These are phyloP conservation scores for Scleroderma bovista DNA, from an alignment of 768 basidiomycete genomes.

Conservation along the genomic window DNA sequence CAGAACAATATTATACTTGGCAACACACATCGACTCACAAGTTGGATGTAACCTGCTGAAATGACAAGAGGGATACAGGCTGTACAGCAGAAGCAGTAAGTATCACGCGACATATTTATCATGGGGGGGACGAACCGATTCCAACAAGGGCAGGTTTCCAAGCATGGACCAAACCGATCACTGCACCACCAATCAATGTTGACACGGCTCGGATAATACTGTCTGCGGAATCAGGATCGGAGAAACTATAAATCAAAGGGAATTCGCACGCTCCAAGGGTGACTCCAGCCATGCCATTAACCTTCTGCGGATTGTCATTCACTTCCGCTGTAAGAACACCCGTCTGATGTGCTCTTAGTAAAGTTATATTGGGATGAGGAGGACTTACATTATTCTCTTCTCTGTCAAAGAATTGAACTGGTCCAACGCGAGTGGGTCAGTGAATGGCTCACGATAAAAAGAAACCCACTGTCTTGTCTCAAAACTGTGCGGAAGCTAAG, in stretches of 20 bases:
- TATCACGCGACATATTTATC: neutral
- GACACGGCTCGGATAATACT: conserved; percentile 76
- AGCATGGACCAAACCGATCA: conserved; percentile 73
- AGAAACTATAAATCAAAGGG: conserved; percentile 14
- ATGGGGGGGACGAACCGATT: conserved; percentile 45
- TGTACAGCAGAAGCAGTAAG: conserved; percentile 14
- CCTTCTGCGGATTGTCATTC: conserved; percentile 85
- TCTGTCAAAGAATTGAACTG: conserved; percentile 85
- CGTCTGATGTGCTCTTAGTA: conserved; percentile 39
- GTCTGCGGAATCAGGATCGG: conserved; percentile 42
- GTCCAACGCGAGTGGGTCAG: neutral
- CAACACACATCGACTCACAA: conserved; percentile 38
- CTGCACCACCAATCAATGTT: conserved; percentile 62
- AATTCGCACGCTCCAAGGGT: conserved; percentile 71
- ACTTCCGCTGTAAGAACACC: conserved; percentile 76
- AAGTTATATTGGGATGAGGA: neutral
- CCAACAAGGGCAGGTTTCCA: conserved; percentile 84
- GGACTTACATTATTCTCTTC: conserved; percentile 67
- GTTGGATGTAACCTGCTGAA: conserved; percentile 76
- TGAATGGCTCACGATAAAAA: neutral
- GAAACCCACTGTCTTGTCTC: conserved; percentile 70
- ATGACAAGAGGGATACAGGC: conserved; percentile 67
- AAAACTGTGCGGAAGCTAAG: conserved; percentile 76
- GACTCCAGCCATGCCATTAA: conserved; percentile 81
- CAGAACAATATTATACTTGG: neutral